phyloP scores from a whole-genome alignment of 139 green algal species.

The Chlorella sp. region DNA sequence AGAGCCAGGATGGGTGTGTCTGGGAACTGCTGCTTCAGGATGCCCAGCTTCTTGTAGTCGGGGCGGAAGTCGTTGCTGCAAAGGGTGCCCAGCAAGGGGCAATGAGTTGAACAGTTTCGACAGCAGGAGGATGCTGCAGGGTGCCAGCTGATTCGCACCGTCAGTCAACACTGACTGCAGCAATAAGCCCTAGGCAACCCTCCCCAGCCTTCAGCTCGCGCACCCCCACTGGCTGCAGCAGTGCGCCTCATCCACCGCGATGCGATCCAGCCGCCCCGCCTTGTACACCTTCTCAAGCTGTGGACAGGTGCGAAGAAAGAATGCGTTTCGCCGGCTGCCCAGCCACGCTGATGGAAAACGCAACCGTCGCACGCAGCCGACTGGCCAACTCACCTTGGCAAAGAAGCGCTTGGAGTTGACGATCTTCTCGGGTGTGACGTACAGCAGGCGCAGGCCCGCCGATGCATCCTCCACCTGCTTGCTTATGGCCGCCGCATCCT shows the following conservation, averaged over 20 bases:
- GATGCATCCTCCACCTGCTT: slow-evolving; percentile 38
- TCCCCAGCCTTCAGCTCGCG: too few species aligned
- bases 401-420: slow-evolving; percentile 59
- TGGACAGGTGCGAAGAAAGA: neutral
- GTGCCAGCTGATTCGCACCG: too few species aligned
- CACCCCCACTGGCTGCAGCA: slow-evolving; percentile 53
- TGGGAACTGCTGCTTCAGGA: slow-evolving; percentile 76
- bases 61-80: slow-evolving; percentile 61
- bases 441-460: slow-evolving; percentile 44
- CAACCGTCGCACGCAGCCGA: too few species aligned
- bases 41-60: slow-evolving; percentile 82
- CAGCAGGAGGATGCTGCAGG: too few species aligned
- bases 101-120: too few species aligned
- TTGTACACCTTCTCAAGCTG: slow-evolving; percentile 76
- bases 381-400: slow-evolving; percentile 22
- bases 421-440: slow-evolving; percentile 55
- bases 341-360: too few species aligned
- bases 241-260: slow-evolving; percentile 94
- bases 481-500: slow-evolving; percentile 51
- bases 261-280: slow-evolving; percentile 61
- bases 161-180: too few species aligned
- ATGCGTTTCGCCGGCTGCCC: too few species aligned
- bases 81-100: too few species aligned
- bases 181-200: too few species aligned
- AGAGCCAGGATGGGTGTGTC: slow-evolving; percentile 58